Evolutionary conservation across 441 rosid genomes (phyloP), one percentile per base, ranked within the genome.

Genomic region (Pelargonium citronellum): DNA sequence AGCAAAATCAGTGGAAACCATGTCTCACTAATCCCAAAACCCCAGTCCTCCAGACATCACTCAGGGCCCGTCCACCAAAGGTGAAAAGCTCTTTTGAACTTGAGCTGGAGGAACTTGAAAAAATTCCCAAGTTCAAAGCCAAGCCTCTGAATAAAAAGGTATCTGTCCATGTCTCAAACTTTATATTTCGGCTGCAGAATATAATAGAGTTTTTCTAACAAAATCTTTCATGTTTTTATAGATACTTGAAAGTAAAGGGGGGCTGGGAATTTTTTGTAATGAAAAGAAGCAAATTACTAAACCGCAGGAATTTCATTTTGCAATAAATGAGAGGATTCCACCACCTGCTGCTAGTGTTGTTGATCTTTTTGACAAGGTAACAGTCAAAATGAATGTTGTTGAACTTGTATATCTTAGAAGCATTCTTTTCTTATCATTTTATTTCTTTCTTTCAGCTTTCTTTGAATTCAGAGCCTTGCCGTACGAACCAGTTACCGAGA

Each of bases 201-300:
- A 39, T 39, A 39, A 39, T 6, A 39, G 10, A 39, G 20, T 39
- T 72, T 66, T 43, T 19, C 22, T 17, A 24, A 17, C 13, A 16
- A 51, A 5, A 61, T 27, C 30, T 66, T 61, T 27, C 53, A 67
- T 24, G 75, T 41, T 69, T 74, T 67, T 75, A 64, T 71, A 95
- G 99, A 91, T 95, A 82, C 89, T 95, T 78, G 98, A 92, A 79
- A 92, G 96, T 71, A 95, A 89, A 84, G 99, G 99, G 71, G 96
- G 87, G 62, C 22, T 95, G 83, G 98, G 98, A 39, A 71, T 95
- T 44, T 92, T 85, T 71, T 89, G 89, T 77, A 88, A 86, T 74
- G 68, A 75, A 73, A 95, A 92, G 88, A 95, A 87, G 72, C 95
- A 87, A 39, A 81, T 80, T 67, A 95, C 99, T 3, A 76, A 76